Percentiles rank a stretch among this genome's conserved stretches.
Evolutionary conservation across 495 filamentous ascomycete species (phyloP).

Genomic region (Neurospora tetrasperma): DNA sequence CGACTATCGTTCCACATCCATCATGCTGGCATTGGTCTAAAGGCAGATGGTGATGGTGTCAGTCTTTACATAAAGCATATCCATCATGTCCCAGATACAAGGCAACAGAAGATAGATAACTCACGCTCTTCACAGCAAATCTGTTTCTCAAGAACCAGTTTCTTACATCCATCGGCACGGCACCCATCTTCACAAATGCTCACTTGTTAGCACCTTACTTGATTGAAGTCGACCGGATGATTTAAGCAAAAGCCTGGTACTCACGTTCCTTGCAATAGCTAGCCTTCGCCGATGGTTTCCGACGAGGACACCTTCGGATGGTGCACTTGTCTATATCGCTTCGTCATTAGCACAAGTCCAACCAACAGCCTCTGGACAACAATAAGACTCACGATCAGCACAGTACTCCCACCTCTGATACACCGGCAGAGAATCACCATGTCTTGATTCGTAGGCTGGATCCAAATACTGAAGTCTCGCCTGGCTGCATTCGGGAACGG

Average conservation of each 20-base stretch:
- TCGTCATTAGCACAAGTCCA: neutral
- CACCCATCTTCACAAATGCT: conserved; percentile 8
- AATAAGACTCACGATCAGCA: conserved; percentile 14
- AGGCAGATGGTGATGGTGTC: neutral
- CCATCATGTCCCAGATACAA: too few relatives aligned
- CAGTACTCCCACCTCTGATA: conserved; percentile 18
- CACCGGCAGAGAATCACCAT: conserved; percentile 5
- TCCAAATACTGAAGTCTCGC: conserved; percentile 18
- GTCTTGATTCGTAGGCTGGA: conserved; percentile 9
- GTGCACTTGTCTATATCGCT: conserved; percentile 19
- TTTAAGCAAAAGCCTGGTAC: neutral
- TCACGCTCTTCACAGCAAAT: conserved; percentile 18
- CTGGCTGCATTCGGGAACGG: conserved; percentile 14
- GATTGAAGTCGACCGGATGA: neutral
- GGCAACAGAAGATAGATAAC: neutral
- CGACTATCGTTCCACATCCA: conserved; percentile 14
- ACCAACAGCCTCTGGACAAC: neutral
- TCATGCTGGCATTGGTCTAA: conserved; percentile 15
- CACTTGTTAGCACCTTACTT: neutral
- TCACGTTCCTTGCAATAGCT: conserved; percentile 14
- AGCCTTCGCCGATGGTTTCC: neutral
- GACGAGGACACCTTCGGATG: conserved; percentile 8
- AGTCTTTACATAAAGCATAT: neutral
- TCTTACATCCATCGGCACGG: conserved; percentile 15
- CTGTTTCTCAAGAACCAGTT: conserved; percentile 9